A percentile compares a stretch with the other conserved stretches of the same genome.
Conservation (phyloP, 2,329 filamentous ascomycete species). For the Aschersonia sp. region DNA sequence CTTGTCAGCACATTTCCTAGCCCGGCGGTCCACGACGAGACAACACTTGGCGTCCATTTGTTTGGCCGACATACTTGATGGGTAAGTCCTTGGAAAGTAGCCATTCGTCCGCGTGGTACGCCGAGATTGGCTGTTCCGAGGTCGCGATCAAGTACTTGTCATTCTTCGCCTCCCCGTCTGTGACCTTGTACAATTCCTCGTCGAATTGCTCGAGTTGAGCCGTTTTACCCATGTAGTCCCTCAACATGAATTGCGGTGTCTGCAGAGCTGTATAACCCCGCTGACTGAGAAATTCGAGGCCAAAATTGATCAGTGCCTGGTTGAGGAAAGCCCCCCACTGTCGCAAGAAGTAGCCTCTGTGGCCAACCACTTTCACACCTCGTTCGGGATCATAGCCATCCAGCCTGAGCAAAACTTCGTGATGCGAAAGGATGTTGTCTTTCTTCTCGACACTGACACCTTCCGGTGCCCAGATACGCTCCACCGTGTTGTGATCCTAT, state of each 20-base stretch:
- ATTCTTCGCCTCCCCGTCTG: slow-evolving; percentile 69
- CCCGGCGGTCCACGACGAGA: no score
- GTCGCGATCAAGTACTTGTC: slow-evolving; percentile 75
- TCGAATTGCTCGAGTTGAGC: slow-evolving; percentile 96
- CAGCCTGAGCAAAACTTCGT: slow-evolving; percentile 78
- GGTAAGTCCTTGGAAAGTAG: slow-evolving; percentile 71
- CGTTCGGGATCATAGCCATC: slow-evolving; percentile 89
- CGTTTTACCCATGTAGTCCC: slow-evolving; percentile 94
- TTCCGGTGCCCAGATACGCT: slow-evolving; percentile 69
- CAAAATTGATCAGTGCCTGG: slow-evolving; percentile 89
- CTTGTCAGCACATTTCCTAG: neutral
- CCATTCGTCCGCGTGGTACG: slow-evolving; percentile 90
- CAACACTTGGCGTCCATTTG: no score
- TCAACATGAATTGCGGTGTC: slow-evolving; percentile 87
- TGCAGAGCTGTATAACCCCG: slow-evolving; percentile 74
- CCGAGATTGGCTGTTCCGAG: slow-evolving; percentile 88
- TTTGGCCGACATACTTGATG: slow-evolving; percentile 45
- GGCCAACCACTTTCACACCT: slow-evolving; percentile 85
- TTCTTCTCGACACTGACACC: slow-evolving; percentile 60
- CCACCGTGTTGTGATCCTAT: slow-evolving; percentile 63
- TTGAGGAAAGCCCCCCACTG: slow-evolving; percentile 85
- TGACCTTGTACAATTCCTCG: slow-evolving; percentile 95
- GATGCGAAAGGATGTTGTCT: slow-evolving; percentile 64
- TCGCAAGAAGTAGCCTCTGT: slow-evolving; percentile 84
- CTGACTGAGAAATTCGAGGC: slow-evolving; percentile 70